These are phyloP conservation scores for Phytophthora hybrid DNA, from an alignment of 352 stramenopile genomes.

Conservation along the genomic window DNA sequence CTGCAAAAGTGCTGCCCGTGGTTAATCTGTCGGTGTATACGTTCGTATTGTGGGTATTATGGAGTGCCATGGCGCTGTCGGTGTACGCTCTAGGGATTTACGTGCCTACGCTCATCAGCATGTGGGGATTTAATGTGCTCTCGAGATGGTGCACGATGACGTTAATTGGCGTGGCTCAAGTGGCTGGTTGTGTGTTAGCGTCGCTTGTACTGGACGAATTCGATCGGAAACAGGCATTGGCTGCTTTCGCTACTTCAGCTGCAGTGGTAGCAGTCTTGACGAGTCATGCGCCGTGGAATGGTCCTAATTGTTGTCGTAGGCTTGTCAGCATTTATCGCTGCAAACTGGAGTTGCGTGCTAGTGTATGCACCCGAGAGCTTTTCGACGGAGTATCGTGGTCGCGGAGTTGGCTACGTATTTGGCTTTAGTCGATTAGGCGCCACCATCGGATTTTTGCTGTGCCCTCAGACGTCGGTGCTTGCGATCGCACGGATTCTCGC, in stretches of 20 bases:
- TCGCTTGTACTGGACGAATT: slow-evolving; percentile 21
- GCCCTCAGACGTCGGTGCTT: slow-evolving; percentile 29
- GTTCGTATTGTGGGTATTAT: slow-evolving; percentile 38
- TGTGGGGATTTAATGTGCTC: slow-evolving; percentile 40
- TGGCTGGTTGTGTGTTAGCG: slow-evolving; percentile 24
- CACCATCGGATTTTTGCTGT: slow-evolving; percentile 26
- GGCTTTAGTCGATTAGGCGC: slow-evolving; percentile 28
- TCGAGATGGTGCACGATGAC: slow-evolving; percentile 21
- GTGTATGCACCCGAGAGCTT: slow-evolving; percentile 26
- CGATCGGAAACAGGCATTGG: slow-evolving; percentile 14
- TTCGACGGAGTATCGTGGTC: slow-evolving; percentile 14
- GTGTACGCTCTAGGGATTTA: slow-evolving; percentile 41
- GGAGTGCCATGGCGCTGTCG: slow-evolving; percentile 37
- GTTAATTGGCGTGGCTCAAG: slow-evolving; percentile 21
- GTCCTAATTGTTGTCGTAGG: slow-evolving; percentile 16
- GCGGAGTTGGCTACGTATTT: slow-evolving; percentile 30
- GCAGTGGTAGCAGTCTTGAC: slow-evolving; percentile 3
- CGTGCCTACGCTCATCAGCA: slow-evolving; percentile 38
- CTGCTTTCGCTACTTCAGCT: slow-evolving; percentile 9
- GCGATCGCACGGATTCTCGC: slow-evolving; percentile 33
- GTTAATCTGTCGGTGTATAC: slow-evolving; percentile 1
- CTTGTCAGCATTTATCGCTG: slow-evolving; percentile 22
- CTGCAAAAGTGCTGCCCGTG: background rate
- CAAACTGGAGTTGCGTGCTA: slow-evolving; percentile 33
- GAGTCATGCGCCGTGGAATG: slow-evolving; percentile 27